A percentile compares a stretch with the other conserved stretches of the same genome.
Conservation (phyloP, 169 alveolate genomes). For the Plasmodium adleri region DNA sequence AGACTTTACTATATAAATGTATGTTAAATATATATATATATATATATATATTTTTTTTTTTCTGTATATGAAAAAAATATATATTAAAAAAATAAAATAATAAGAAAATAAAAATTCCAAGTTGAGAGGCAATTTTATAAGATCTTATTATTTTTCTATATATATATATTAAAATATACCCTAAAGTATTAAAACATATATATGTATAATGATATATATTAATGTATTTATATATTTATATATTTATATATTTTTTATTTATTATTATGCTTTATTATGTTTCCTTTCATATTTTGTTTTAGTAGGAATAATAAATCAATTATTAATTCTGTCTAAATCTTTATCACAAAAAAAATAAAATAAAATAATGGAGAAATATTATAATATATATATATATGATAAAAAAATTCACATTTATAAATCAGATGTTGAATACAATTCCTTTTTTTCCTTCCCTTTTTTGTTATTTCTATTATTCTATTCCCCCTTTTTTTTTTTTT, state of each 20-base stretch:
- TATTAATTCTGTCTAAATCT: constrained; percentile 36
- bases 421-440: constrained; percentile 46
- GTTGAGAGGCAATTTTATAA: background rate
- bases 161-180: too few relatives aligned
- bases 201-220: too few relatives aligned
- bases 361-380: constrained; percentile 1
- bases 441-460: background rate
- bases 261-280: constrained; percentile 1
- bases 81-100: constrained; percentile 4
- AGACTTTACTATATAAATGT: background rate
- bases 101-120: constrained; percentile 16
- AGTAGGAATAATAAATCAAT: constrained; percentile 39
- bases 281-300: constrained; percentile 12
- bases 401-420: constrained; percentile 53
- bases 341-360: constrained; percentile 37
- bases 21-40: background rate
- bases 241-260: background rate
- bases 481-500: too few relatives aligned
- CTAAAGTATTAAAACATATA: too few relatives aligned
- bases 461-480: too few relatives aligned
- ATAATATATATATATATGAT: constrained; percentile 21
- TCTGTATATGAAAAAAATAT: background rate
- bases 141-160: too few relatives aligned
- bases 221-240: too few relatives aligned
- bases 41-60: constrained; percentile 12